Evolutionary conservation across 2,329 filamentous ascomycete genomes (phyloP).

Genomic region (Penicillium palitans): DNA sequence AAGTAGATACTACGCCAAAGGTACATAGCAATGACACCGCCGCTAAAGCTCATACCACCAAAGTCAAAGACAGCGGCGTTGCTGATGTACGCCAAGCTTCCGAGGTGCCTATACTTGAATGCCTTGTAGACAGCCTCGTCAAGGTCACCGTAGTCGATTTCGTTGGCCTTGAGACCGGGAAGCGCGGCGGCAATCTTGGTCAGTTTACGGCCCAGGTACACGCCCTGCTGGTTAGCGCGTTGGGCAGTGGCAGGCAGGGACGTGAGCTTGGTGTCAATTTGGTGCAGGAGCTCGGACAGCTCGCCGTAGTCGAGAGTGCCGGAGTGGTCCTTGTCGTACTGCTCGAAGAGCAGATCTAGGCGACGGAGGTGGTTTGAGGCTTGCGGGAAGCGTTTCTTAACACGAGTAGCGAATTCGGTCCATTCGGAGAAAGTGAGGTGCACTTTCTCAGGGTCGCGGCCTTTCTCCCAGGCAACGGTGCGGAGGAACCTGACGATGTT

Average conservation of each 20-base stretch:
- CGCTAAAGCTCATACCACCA: slow-evolving; percentile 72
- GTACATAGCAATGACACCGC: slow-evolving; percentile 90
- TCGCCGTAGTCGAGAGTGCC: slow-evolving; percentile 94
- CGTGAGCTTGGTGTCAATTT: slow-evolving; percentile 94
- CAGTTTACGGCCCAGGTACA: slow-evolving; percentile 90
- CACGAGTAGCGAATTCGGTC: slow-evolving; percentile 77
- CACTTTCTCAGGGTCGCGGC: slow-evolving; percentile 84
- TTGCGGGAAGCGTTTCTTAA: slow-evolving; percentile 89
- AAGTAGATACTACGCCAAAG: slow-evolving; percentile 97
- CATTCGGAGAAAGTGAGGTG: slow-evolving; percentile 86
- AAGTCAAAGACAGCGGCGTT: slow-evolving; percentile 96
- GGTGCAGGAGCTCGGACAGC: slow-evolving; percentile 78
- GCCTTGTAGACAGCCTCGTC: slow-evolving; percentile 92
- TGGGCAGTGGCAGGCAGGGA: slow-evolving; percentile 94
- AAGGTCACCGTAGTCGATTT: slow-evolving; percentile 82
- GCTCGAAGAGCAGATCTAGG: slow-evolving; percentile 83
- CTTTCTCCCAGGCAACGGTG: slow-evolving; percentile 85
- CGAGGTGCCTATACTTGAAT: slow-evolving; percentile 91
- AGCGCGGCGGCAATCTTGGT: slow-evolving; percentile 81
- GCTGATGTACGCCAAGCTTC: slow-evolving; percentile 89
- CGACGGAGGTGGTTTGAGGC: slow-evolving; percentile 81
- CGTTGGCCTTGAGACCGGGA: slow-evolving; percentile 73
- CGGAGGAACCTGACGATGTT: slow-evolving; percentile 89
- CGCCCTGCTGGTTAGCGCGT: slow-evolving; percentile 91
- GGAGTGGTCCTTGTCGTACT: slow-evolving; percentile 90